Percentiles rank a stretch among this genome's conserved stretches.
These are phyloP conservation scores for Casaregolazyma suthepensis DNA, from an alignment of 1,139 yeast species.

Conservation along the genomic window DNA sequence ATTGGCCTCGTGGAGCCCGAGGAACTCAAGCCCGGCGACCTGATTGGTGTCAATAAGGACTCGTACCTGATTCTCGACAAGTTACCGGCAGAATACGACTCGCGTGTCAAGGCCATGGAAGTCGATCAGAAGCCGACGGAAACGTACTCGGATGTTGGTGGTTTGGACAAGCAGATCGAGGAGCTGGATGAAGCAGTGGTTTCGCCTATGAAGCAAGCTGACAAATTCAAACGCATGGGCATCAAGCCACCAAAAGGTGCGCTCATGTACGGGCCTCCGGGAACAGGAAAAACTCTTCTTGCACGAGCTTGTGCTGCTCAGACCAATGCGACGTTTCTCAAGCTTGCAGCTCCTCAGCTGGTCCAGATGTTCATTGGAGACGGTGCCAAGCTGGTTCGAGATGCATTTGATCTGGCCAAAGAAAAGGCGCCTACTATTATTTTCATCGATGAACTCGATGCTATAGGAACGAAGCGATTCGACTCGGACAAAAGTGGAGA, in stretches of 20 bases:
- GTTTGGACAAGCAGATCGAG: conserved; percentile 95
- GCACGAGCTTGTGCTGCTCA: conserved; percentile 99
- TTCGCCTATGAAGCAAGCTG: conserved; percentile 97
- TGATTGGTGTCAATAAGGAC: conserved; percentile 97
- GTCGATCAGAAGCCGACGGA: conserved; percentile 98
- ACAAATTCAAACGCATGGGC: conserved; percentile 86
- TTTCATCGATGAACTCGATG: conserved; percentile 96
- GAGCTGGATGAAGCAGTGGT: conserved; percentile 97
- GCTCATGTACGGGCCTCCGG: conserved; percentile 98
- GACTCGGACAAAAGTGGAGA: conserved; percentile 98
- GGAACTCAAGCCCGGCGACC: conserved; percentile 85
- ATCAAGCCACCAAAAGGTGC: conserved; percentile 98
- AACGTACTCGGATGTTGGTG: conserved; percentile 95
- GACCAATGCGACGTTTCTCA: conserved; percentile 94
- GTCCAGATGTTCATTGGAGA: conserved; percentile 99
- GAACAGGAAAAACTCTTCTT: conserved; percentile 93
- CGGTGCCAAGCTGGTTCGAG: conserved; percentile 96
- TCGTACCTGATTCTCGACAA: conserved; percentile 90
- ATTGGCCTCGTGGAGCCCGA: conserved; percentile 92
- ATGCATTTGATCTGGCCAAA: conserved; percentile 97
- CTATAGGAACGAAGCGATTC: conserved; percentile 97
- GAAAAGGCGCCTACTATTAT: conserved; percentile 98
- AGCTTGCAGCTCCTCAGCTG: conserved; percentile 95
- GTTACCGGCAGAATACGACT: conserved; percentile 93
- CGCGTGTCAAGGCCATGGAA: conserved; percentile 98